Percentiles rank a stretch among this genome's conserved stretches.
phyloP scores from a whole-genome alignment of 495 filamentous ascomycete species.

The Bryoglossum gracile region DNA sequence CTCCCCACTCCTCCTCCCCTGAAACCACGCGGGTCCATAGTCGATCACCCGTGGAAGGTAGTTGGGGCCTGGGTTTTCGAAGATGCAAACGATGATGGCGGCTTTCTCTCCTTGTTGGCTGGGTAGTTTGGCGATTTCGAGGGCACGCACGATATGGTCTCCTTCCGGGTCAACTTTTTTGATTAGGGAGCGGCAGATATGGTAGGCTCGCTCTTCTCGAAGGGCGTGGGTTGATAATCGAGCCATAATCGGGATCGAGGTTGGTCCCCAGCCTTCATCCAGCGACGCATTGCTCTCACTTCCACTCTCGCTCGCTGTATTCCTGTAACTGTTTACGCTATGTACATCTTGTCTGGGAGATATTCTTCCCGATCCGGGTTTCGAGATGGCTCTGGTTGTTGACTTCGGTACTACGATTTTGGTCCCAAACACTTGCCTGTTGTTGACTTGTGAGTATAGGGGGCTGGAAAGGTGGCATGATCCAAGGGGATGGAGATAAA shows the following conservation, averaged over 20 bases:
- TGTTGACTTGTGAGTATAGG: not conserved
- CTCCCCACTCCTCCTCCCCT: constrained; percentile 9
- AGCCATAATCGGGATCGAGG: constrained; percentile 49
- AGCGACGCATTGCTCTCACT: constrained; percentile 37
- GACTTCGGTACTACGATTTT: constrained; percentile 7
- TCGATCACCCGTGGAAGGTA: constrained; percentile 61
- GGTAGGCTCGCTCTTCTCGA: constrained; percentile 76
- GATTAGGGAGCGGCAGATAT: constrained; percentile 65
- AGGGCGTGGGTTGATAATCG: constrained; percentile 72
- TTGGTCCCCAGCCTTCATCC: constrained; percentile 7
- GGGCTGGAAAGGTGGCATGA: too few species aligned
- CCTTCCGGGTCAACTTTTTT: constrained; percentile 64
- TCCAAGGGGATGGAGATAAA: constrained; percentile 9
- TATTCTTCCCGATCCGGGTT: constrained; percentile 6
- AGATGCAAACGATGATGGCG: constrained; percentile 64
- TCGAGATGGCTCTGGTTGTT: not conserved
- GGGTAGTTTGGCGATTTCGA: constrained; percentile 63
- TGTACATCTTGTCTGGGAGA: not conserved
- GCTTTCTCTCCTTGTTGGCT: constrained; percentile 55
- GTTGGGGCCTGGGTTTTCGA: constrained; percentile 69
- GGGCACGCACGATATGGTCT: constrained; percentile 63
- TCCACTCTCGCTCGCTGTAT: constrained; percentile 42
- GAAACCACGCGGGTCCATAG: constrained; percentile 52
- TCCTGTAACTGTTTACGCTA: constrained; percentile 30
- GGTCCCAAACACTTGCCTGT: constrained; percentile 45